phyloP scores from a whole-genome alignment of 2,329 filamentous ascomycete species.

The Cryphonectria parasitica region DNA sequence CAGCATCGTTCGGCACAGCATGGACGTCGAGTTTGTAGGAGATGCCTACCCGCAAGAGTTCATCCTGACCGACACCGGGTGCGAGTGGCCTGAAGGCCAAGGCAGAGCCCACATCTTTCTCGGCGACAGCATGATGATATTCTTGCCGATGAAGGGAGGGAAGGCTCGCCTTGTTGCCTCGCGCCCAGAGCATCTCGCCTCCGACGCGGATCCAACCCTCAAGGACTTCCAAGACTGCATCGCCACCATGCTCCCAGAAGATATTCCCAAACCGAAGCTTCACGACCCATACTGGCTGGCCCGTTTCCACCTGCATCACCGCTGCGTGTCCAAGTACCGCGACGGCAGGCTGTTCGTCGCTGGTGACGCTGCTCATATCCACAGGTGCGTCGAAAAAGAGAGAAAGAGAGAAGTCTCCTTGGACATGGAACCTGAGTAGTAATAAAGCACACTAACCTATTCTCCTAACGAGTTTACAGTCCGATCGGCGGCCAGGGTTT shows the following conservation, averaged over 20 bases:
- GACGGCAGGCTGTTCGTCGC: constrained; percentile 55
- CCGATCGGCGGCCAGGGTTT: constrained; percentile 61
- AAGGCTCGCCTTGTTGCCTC: constrained; percentile 34
- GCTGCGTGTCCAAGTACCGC: constrained; percentile 47
- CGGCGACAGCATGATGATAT: constrained; percentile 40
- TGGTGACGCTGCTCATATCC: constrained; percentile 62
- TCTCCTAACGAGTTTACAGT: constrained; percentile 22
- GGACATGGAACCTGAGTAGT: no score
- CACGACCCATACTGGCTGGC: constrained; percentile 23
- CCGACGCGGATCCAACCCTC: constrained; percentile 34
- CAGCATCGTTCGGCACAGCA: constrained; percentile 46
- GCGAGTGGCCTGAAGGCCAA: constrained; percentile 29
- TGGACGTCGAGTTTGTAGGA: constrained; percentile 46
- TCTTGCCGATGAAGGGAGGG: constrained; percentile 39
- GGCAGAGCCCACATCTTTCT: constrained; percentile 34
- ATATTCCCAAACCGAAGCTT: constrained; percentile 26
- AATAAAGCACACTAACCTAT: neutral
- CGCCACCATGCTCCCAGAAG: constrained; percentile 35
- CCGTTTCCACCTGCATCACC: constrained; percentile 50
- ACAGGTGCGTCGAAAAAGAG: constrained; percentile 37
- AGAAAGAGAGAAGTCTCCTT: no score
- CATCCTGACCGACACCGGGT: constrained; percentile 47
- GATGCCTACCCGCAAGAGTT: constrained; percentile 48
- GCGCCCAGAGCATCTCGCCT: constrained; percentile 26
- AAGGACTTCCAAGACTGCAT: constrained; percentile 41